Evolutionary conservation across 495 filamentous ascomycete genomes (phyloP), one percentile per base, ranked within the genome.

Genomic region (Xylaria sp.): DNA sequence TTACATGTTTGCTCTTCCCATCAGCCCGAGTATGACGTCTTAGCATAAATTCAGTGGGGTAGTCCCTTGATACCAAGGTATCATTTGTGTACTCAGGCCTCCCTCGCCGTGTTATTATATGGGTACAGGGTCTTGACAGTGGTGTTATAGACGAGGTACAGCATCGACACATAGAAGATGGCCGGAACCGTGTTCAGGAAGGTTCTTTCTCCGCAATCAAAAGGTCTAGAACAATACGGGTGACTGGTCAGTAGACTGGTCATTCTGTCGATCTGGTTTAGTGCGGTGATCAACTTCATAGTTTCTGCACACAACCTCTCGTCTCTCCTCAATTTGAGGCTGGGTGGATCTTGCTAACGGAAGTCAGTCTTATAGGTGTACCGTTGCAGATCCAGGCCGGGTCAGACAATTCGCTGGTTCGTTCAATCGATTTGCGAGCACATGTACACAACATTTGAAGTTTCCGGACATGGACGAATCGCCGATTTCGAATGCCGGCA

Each of bases 151-250:
- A 9, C 35, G 33, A 29, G 46, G 33, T 55, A 43, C 52, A 52
- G 31, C 26, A 46, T 15, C 24, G 44, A 52, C 44, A 29, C 29
- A 66, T 40, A 17, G 19, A 35, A 50, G 43, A 48, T 15, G 61
- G 24, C 44, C 35, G 43, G 15, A 37, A 52, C 44, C 3, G 33
- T 40, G 43, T 35, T 52, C 29, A 35, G 62, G 40, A 29, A 17
- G 29, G 31, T 17, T 24, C 44, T 48, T 52, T 50, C 62, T 65
- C 62, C 62, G 40, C 62, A 65, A 65, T 40, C 31, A 19, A 52
- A 19, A 65, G 62, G 44, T 52, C 62, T 65, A 65, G 62, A 65
- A 65, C 44, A 44, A 24, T 29, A 17, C 14, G 0, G 24, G 15
- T 31, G 26, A 55, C 52, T 29, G 52, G 14, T 29, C 52, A 55